Evolutionary conservation across 805 yeast genomes (phyloP), one percentile per base, ranked within the genome.

Genomic region (Nakazawaea peltata): DNA sequence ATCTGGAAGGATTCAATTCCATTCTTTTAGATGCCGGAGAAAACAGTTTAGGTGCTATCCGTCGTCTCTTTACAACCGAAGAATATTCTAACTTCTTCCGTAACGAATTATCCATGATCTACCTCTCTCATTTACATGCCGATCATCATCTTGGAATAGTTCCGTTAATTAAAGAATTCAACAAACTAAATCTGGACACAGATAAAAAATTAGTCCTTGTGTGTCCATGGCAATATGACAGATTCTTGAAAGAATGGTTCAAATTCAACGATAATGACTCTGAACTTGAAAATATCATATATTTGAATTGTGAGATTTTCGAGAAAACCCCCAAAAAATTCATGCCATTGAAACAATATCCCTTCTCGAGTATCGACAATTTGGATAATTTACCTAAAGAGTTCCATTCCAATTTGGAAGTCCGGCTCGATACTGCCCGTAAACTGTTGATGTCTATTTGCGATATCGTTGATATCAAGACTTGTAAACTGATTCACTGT

Each of bases 1-100:
- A 42, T 11, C 40, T 44, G 18, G 57, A 40, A 47, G 3, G 28
- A 56, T 4, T 34, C 36, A 5, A 65, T 43, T 55, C 79, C 3
- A 52, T 83, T 0, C 46, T 92, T 16, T 58, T 92, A 25, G 99
- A 92, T 57, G 95, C 92, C n/a, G 99, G 99, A 13, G 99, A 92
- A 52, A 87, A 85, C 40, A 85, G 97, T 0, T 48, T 81, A 16
- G 95, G 94, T 2, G 59, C 83, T 0, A 56, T 92, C 41, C 53
- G 61, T 22, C 70, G 97, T 44, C 63, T 74, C 38, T 75, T 75
- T 42, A 77, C 78, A 0, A 61, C 64, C 8, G 61, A 59, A 1
- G 67, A 67, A 13, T 43, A 63, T 2, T 47, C 49, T 2, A 49
- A 51, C 16, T 56, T 81, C 2, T 65, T 88, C 42, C 44, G 57